Evolutionary conservation across 2,329 filamentous ascomycete species (phyloP).

Genomic region (Epichloe uncinata): DNA sequence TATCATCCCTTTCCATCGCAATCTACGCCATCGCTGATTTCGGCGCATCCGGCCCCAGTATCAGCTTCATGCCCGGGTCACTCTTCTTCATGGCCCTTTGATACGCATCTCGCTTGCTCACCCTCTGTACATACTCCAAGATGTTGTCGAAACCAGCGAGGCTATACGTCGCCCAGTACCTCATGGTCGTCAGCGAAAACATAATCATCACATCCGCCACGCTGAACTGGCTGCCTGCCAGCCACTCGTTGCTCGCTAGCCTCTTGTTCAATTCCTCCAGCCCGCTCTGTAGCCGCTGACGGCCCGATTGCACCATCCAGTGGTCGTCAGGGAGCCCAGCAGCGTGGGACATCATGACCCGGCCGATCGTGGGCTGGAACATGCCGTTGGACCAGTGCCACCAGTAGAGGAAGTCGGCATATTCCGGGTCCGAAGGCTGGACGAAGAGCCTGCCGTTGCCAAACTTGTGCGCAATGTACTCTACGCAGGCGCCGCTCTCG

Average conservation of each 20-base stretch:
- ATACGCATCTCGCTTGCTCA: constrained; percentile 32
- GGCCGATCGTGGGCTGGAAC: constrained; percentile 25
- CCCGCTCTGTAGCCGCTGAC: constrained; percentile 21
- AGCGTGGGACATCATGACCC: constrained; percentile 21
- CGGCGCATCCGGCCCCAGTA: constrained; percentile 14
- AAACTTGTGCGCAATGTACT: constrained; percentile 47
- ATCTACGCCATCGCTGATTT: background rate
- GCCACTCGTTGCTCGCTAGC: constrained; percentile 33
- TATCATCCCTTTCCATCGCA: background rate
- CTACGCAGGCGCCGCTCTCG: constrained; percentile 45
- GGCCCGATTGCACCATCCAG: constrained; percentile 15
- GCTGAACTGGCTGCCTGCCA: constrained; percentile 49
- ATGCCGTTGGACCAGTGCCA: constrained; percentile 42
- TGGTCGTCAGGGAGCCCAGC: constrained; percentile 11
- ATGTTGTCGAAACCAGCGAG: constrained; percentile 29
- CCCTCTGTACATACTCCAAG: constrained; percentile 30
- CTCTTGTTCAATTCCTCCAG: constrained; percentile 38
- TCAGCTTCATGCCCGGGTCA: constrained; percentile 31
- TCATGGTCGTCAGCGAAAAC: constrained; percentile 47
- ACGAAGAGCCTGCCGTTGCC: constrained; percentile 35
- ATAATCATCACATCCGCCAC: constrained; percentile 53
- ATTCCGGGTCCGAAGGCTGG: constrained; percentile 30
- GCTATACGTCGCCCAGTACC: constrained; percentile 34
- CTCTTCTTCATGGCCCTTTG: constrained; percentile 32
- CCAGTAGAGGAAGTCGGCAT: constrained; percentile 52